Conservation (phyloP, 306 rosid species). For the Notholithocarpus densiflorus region DNA sequence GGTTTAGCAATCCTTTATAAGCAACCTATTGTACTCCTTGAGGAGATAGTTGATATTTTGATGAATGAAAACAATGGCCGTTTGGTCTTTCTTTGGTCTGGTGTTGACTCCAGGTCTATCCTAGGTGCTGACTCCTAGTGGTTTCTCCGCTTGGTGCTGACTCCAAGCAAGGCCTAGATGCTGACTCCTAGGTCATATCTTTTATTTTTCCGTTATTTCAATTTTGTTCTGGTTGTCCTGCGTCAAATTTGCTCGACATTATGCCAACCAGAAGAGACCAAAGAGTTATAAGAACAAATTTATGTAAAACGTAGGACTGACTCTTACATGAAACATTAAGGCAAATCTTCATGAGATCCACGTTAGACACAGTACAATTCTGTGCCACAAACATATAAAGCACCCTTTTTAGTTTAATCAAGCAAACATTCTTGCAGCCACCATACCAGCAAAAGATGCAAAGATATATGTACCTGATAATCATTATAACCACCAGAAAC, state of each 20-base stretch:
- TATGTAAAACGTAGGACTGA: not conserved
- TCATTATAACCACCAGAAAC: constrained; percentile 87
- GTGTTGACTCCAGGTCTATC: no score
- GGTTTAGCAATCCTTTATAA: no score
- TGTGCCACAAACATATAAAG: constrained; percentile 14
- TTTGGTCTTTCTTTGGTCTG: no score
- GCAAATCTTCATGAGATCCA: constrained; percentile 12
- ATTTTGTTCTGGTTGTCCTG: no score
- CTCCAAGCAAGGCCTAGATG: no score
- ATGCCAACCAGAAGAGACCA: not conserved
- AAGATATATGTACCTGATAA: constrained; percentile 64
- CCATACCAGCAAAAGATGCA: constrained; percentile 2
- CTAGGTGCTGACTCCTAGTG: no score
- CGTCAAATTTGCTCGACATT: not conserved
- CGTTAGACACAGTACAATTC: not conserved
- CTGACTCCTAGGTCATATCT: no score
- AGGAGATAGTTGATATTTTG: no score
- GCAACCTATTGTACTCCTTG: no score
- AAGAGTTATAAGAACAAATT: not conserved
- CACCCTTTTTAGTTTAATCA: constrained; percentile 18
- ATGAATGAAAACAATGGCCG: no score
- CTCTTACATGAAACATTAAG: constrained; percentile 16
- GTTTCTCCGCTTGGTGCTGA: no score
- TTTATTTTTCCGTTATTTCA: no score
- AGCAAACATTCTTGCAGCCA: constrained; percentile 11